Base-by-base conservation (phyloP, 1,284 basidiomycete species). In the Lentinus polychrous region DNA sequence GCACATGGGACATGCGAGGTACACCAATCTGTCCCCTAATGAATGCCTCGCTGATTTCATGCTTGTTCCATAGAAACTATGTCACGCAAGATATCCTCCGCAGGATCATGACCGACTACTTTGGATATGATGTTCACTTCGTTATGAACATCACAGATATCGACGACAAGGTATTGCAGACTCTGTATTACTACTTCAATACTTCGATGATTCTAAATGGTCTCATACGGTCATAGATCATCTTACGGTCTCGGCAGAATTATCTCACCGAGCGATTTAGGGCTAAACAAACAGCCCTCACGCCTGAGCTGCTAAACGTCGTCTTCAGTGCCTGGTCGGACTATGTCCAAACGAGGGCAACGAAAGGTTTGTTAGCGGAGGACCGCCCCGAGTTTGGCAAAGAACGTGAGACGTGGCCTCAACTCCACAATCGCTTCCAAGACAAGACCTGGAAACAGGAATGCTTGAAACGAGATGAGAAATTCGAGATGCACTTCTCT, bases 81-180 rank as follows among this genome's bases (percentile, higher is more conserved):
- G 90, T 99, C 38, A 94, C 96, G 0, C 95, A 99, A 67, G 96
- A 99, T 66, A 82, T 99, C 58, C 76, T 99, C 39, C 79, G 96
- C 48, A 77, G 96, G 45, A 93, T 99, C 53, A 75, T 99, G 70
- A 77, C 86, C 1, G 94, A 99, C 70, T 98, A 97, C 69, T 97
- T 99, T 69, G 89, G 90, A 40, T 99, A 96, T 65, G 91, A 98
- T 62, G 86, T 99, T 51, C 91, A 97, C 65, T 98, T 99, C 66
- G 95, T 99, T 49, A 97, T 97, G 94, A 99, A 99, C 69, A 85
- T 99, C 60, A 99, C 96, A 3, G 96, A 99, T 68, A 96, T 99
- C 55, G 96, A 99, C 64, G 96, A 99, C 78, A 99, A 99, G 80
- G 95, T 92, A 55, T 57, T 76, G 4, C 27, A 10, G 27, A 27